These are phyloP conservation scores for Pseudocercospora musae DNA, from an alignment of 2,329 filamentous ascomycete genomes.

Conservation along the genomic window DNA sequence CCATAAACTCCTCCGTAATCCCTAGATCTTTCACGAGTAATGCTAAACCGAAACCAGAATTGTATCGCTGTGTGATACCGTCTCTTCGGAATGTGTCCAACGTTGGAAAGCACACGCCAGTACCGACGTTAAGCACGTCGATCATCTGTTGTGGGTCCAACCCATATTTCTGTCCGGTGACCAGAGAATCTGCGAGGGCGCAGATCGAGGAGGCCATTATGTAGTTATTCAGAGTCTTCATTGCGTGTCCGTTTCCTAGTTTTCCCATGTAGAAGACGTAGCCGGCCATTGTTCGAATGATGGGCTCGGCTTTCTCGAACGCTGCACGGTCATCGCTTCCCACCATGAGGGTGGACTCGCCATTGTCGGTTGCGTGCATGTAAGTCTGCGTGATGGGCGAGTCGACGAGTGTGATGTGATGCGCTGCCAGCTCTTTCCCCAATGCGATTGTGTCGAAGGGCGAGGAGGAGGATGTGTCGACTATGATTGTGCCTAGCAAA, in stretches of 20 bases:
- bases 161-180: constrained; percentile 38
- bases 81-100: constrained; percentile 30
- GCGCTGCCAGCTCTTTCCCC: constrained; percentile 32
- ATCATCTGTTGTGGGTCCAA: constrained; percentile 40
- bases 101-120: constrained; percentile 40
- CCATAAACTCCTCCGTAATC: constrained; percentile 38
- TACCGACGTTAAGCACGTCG: constrained; percentile 43
- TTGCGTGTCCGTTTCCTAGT: constrained; percentile 36
- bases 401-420: constrained; percentile 35
- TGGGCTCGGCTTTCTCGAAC: constrained; percentile 34
- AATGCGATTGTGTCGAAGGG: constrained; percentile 37
- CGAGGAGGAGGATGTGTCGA: constrained; percentile 37
- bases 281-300: constrained; percentile 35
- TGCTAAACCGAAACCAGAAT: constrained; percentile 36
- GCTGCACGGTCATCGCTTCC: constrained; percentile 28
- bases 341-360: constrained; percentile 38
- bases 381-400: constrained; percentile 39
- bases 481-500: constrained; percentile 30
- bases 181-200: constrained; percentile 32
- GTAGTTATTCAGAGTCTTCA: constrained; percentile 41
- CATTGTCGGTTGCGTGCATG: constrained; percentile 37
- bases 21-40: constrained; percentile 38
- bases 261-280: constrained; percentile 39
- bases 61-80: constrained; percentile 30
- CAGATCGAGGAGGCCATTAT: constrained; percentile 37